A percentile compares a stretch with the other conserved stretches of the same genome.
Evolutionary conservation across 495 filamentous ascomycete genomes (phyloP).

Genomic region (Penicillium dipodomyicola): DNA sequence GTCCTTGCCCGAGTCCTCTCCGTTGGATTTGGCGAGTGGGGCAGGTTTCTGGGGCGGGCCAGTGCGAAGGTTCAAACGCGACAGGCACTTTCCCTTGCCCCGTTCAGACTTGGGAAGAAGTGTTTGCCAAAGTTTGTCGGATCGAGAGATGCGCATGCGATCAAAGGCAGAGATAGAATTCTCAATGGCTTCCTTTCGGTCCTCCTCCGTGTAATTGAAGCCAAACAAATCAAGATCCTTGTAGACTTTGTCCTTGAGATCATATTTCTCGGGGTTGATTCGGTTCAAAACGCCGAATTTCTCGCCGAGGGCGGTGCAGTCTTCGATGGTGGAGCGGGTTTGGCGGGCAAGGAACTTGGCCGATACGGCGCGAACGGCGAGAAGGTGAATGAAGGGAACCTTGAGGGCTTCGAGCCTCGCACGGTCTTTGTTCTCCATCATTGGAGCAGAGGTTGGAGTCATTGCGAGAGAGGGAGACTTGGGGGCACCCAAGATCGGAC

Average conservation of each 20-base stretch:
- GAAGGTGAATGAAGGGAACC: conserved; percentile 66
- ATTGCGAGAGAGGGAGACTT: conserved; percentile 38
- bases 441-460: conserved; percentile 48
- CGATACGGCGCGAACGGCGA: conserved; percentile 61
- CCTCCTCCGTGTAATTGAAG: conserved; percentile 63
- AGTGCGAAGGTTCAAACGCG: conserved; percentile 63
- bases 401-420: conserved; percentile 53
- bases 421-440: conserved; percentile 52
- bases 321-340: conserved; percentile 54
- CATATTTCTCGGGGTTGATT: conserved; percentile 61
- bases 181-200: conserved; percentile 76
- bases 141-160: conserved; percentile 66
- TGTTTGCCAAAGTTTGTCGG: conserved; percentile 76
- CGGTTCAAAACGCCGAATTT: conserved; percentile 59
- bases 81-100: conserved; percentile 76
- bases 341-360: conserved; percentile 56
- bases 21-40: conserved; percentile 58
- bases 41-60: conserved; percentile 53
- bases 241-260: conserved; percentile 66
- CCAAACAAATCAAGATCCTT: conserved; percentile 82
- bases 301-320: conserved; percentile 55
- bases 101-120: conserved; percentile 72
- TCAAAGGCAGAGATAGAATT: conserved; percentile 82
- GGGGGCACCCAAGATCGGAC: conserved; percentile 58
- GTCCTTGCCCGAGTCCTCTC: conserved; percentile 49